A percentile compares a stretch with the other conserved stretches of the same genome.
phyloP scores from a whole-genome alignment of 768 basidiomycete species.

The Cystofilobasidium ferigula region DNA sequence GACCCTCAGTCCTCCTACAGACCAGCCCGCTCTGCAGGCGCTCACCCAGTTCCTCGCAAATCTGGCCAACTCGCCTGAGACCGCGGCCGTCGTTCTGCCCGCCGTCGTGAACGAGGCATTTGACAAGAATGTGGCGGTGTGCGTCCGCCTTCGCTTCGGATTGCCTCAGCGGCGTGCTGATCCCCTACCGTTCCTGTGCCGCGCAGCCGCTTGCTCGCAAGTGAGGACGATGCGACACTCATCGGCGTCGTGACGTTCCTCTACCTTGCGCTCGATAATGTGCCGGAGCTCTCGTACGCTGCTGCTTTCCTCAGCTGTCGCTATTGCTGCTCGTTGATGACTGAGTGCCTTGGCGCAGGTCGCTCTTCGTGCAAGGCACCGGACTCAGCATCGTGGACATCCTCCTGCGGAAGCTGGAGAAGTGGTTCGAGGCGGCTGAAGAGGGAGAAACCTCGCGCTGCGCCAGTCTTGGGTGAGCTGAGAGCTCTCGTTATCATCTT shows the following conservation, averaged over 20 bases:
- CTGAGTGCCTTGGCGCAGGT: slow-evolving; percentile 23
- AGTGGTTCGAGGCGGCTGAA: slow-evolving; percentile 55
- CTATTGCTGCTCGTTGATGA: too few species aligned
- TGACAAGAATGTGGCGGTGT: slow-evolving; percentile 67
- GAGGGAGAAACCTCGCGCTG: slow-evolving; percentile 34
- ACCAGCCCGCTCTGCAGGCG: slow-evolving; percentile 52
- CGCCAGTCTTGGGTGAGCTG: slow-evolving; percentile 24
- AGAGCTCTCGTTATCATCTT: not conserved
- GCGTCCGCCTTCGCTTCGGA: slow-evolving; percentile 36
- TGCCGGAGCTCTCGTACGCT: slow-evolving; percentile 47
- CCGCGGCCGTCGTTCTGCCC: slow-evolving; percentile 53
- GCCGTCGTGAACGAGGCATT: slow-evolving; percentile 58
- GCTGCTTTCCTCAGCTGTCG: not conserved
- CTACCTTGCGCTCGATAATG: slow-evolving; percentile 57
- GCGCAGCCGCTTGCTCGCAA: slow-evolving; percentile 47
- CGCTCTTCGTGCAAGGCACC: slow-evolving; percentile 18
- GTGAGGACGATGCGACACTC: slow-evolving; percentile 53
- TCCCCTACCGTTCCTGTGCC: not conserved
- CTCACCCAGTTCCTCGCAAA: slow-evolving; percentile 73
- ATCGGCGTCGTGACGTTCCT: slow-evolving; percentile 58
- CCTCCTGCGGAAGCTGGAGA: slow-evolving; percentile 62
- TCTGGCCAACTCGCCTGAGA: slow-evolving; percentile 57
- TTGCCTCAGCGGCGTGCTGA: slow-evolving; percentile 40
- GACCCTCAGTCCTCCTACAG: slow-evolving; percentile 33
- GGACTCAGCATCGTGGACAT: slow-evolving; percentile 51